Conservation (phyloP, 2,329 filamentous ascomycete species). For the Fusarium algeriense region DNA sequence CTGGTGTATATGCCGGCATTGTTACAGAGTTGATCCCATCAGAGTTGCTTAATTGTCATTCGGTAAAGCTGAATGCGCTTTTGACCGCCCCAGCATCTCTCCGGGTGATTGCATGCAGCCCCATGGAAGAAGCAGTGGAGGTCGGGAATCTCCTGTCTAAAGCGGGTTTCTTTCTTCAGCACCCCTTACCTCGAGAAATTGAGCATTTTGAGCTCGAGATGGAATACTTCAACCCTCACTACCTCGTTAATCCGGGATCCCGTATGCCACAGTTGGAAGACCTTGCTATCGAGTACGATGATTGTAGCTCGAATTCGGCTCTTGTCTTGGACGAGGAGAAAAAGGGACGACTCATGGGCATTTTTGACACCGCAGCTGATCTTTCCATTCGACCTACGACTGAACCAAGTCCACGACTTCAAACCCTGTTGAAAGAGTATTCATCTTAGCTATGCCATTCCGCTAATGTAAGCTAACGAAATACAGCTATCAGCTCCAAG, state of each 20-base stretch:
- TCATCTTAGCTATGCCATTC: rapidly evolving
- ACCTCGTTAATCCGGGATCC: background rate
- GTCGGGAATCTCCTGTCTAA: background rate
- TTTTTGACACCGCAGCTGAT: background rate
- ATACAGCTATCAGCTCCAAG: background rate
- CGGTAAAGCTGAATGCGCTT: background rate
- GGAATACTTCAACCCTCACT: constrained; percentile 3
- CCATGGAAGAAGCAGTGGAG: background rate
- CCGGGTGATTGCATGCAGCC: background rate
- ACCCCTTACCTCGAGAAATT: rapidly evolving
- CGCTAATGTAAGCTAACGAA: rapidly evolving
- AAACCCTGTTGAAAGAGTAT: background rate
- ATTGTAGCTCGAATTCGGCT: rapidly evolving
- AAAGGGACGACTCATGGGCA: background rate
- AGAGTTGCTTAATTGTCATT: background rate
- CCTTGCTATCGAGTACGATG: background rate
- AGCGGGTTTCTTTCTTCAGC: background rate
- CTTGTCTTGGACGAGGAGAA: background rate
- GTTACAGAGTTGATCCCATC: rapidly evolving
- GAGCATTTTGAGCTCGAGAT: background rate
- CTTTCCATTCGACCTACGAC: background rate
- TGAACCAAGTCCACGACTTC: background rate
- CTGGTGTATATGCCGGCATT: background rate
- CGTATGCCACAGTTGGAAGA: constrained; percentile 6
- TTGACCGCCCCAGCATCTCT: background rate